phyloP scores from a whole-genome alignment of 352 stramenopile genomes.

The Lagenidium giganteum region DNA sequence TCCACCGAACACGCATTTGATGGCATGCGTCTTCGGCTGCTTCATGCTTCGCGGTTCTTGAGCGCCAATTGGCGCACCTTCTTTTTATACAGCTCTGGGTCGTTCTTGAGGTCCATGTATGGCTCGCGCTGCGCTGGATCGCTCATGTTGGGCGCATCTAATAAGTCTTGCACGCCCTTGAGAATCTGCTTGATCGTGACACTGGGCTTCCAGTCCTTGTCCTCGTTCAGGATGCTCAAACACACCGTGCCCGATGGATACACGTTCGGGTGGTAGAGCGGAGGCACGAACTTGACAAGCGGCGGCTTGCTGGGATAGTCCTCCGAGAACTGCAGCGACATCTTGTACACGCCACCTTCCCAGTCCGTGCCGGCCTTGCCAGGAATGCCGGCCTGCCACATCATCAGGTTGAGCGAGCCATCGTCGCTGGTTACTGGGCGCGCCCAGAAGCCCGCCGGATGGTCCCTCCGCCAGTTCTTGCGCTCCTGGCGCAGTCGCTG shows the following conservation, averaged over 20 bases:
- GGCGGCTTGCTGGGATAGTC: slow-evolving; percentile 98
- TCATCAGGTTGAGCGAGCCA: slow-evolving; percentile 96
- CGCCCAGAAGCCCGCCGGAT: slow-evolving; percentile 97
- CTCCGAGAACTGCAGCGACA: slow-evolving; percentile 95
- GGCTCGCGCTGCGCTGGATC: slow-evolving; percentile 84
- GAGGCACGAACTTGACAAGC: slow-evolving; percentile 97
- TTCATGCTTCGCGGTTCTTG: slow-evolving; percentile 81
- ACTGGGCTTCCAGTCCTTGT: slow-evolving; percentile 98
- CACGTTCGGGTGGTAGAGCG: slow-evolving; percentile 97
- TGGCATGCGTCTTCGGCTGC: neutral
- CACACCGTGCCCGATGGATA: slow-evolving; percentile 98
- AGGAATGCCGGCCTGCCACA: slow-evolving; percentile 96
- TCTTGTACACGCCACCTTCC: slow-evolving; percentile 97
- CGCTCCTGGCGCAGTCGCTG: slow-evolving; percentile 90
- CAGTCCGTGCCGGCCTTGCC: slow-evolving; percentile 95
- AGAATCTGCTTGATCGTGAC: slow-evolving; percentile 98
- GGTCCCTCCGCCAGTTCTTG: slow-evolving; percentile 93
- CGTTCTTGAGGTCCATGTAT: slow-evolving; percentile 87
- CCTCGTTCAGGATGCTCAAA: slow-evolving; percentile 98
- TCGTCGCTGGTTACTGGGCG: slow-evolving; percentile 89
- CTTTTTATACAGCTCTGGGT: slow-evolving; percentile 85
- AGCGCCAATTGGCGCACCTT: slow-evolving; percentile 80
- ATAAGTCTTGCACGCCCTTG: slow-evolving; percentile 93
- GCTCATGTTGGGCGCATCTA: slow-evolving; percentile 85
- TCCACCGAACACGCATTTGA: too few relatives aligned